phyloP scores from a whole-genome alignment of 176 grass and related monocot species.

The Aechmea fasciata region DNA sequence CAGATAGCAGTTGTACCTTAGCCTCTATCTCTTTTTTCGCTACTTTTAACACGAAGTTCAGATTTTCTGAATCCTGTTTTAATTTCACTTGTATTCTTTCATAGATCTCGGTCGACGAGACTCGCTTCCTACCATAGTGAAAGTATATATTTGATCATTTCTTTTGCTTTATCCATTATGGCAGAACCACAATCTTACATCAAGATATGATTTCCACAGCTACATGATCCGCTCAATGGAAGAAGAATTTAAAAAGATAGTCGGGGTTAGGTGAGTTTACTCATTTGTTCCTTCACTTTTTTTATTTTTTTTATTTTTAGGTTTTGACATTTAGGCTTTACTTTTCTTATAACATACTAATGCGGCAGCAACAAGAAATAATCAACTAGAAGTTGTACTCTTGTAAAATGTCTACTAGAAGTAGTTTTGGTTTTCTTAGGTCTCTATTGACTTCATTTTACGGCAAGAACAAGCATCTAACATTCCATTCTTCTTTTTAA shows the following conservation, averaged over 20 bases:
- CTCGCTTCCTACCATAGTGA: no score
- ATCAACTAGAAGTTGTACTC: no score
- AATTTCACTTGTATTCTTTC: neutral
- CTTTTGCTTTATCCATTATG: conserved; percentile 34
- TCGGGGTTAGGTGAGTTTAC: conserved; percentile 81
- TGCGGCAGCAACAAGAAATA: no score
- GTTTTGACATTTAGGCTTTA: no score
- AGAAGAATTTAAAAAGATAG: conserved; percentile 96
- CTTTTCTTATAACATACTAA: no score
- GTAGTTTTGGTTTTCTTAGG: neutral
- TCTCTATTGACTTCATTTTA: neutral
- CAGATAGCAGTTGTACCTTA: neutral
- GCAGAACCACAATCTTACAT: conserved; percentile 75
- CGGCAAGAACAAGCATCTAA: conserved; percentile 14
- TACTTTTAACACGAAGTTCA: neutral
- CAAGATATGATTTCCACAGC: conserved; percentile 81
- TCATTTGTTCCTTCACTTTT: neutral
- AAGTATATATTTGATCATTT: neutral
- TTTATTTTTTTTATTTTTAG: neutral
- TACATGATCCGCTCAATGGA: conserved; percentile 98
- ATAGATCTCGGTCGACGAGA: neutral
- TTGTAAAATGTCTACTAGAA: no score
- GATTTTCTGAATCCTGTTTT: neutral
- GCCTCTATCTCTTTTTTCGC: neutral
- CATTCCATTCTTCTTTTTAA: conserved; percentile 20